Conservation (phyloP, 441 rosid genomes). For the Arabidopsis hybrid region DNA sequence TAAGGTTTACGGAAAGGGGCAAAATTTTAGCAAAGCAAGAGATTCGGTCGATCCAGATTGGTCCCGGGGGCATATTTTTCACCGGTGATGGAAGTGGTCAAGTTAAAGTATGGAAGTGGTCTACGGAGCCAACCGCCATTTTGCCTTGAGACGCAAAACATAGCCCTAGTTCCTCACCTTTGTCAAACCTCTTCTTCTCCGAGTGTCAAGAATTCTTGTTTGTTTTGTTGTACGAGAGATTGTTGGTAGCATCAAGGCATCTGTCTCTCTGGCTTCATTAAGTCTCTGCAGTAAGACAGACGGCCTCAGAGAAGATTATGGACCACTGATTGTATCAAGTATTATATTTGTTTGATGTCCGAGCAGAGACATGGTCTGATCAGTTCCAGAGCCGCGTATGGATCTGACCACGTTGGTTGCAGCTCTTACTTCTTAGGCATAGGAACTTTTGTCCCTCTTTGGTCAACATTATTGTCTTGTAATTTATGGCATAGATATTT, state of each 20-base stretch:
- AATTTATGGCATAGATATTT: background rate
- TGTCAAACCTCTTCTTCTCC: conserved; percentile 11
- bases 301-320: background rate
- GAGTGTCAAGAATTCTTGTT: conserved; percentile 27
- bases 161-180: conserved; percentile 15
- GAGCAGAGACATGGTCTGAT: conserved; percentile 7
- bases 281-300: background rate
- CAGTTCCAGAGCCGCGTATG: background rate
- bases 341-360: background rate
- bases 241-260: conserved; percentile 3
- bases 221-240: conserved; percentile 25
- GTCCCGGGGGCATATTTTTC: conserved; percentile 87
- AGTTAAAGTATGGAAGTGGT: conserved; percentile 94
- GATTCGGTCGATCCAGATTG: conserved; percentile 77
- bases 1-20: conserved; percentile 86
- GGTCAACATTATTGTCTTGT: conserved; percentile 18
- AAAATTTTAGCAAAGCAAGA: conserved; percentile 88
- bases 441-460: conserved; percentile 2
- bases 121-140: conserved; percentile 49
- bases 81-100: conserved; percentile 95
- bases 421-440: conserved; percentile 5
- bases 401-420: conserved; percentile 2
- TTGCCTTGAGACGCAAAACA: conserved; percentile 27
- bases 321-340: background rate
- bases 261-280: conserved; percentile 5